Conservation (phyloP, 2,329 filamentous ascomycete species). For the Claviceps monticola region DNA sequence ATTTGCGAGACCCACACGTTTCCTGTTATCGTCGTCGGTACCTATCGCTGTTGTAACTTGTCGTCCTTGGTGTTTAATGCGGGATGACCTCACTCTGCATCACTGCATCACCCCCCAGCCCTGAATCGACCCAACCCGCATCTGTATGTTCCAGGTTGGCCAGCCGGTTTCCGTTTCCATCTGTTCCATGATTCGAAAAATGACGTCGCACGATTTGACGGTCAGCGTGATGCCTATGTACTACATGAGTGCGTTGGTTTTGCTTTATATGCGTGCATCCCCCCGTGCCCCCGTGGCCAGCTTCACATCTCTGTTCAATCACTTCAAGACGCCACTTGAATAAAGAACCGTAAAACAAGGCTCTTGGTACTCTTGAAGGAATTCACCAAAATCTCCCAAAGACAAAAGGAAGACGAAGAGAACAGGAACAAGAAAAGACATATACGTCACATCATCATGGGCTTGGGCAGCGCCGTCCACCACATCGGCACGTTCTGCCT, state of each 20-base stretch:
- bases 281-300: background rate
- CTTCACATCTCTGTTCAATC: background rate
- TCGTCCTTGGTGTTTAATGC: too few relatives aligned
- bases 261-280: slow-evolving; percentile 6
- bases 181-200: background rate
- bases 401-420: background rate
- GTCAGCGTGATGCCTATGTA: background rate
- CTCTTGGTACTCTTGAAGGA: too few relatives aligned
- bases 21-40: too few relatives aligned
- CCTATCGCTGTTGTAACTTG: too few relatives aligned
- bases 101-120: background rate
- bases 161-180: background rate
- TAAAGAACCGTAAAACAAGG: too few relatives aligned
- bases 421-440: background rate
- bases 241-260: background rate
- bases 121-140: background rate
- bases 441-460: slow-evolving; percentile 21
- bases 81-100: too few relatives aligned
- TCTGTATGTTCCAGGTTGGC: too few relatives aligned
- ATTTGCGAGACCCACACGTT: too few relatives aligned
- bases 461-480: slow-evolving; percentile 35
- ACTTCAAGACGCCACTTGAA: background rate
- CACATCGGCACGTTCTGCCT: slow-evolving; percentile 45
- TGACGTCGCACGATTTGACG: background rate
- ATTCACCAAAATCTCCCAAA: background rate